phyloP scores from a whole-genome alignment of 73 alveolate species.

The Breviolum minutum region DNA sequence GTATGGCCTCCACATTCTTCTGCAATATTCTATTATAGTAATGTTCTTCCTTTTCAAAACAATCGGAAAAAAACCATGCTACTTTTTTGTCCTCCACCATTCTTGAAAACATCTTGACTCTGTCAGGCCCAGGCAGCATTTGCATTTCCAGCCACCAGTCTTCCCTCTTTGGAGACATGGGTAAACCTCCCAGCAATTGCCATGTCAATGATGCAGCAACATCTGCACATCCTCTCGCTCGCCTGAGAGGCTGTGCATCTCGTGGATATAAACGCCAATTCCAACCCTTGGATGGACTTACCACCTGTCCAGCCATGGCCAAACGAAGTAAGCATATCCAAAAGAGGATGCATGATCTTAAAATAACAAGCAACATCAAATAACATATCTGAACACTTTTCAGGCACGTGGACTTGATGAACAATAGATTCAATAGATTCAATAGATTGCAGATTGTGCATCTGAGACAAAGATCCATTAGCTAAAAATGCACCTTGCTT shows the following conservation, averaged over 20 bases:
- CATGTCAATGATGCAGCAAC: neutral
- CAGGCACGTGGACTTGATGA: no score
- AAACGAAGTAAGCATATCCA: neutral
- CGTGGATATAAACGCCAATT: constrained; percentile 80
- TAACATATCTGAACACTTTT: no score
- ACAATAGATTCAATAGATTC: no score
- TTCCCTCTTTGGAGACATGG: constrained; percentile 83
- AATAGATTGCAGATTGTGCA: no score
- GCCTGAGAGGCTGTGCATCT: constrained; percentile 83
- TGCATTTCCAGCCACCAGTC: constrained; percentile 20
- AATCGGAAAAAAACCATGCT: neutral
- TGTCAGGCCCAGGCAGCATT: neutral
- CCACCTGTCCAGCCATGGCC: constrained; percentile 37
- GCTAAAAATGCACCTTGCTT: no score
- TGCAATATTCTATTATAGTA: no score
- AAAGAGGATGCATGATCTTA: neutral
- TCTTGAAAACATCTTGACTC: neutral
- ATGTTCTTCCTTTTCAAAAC: neutral
- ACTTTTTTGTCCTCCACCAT: neutral
- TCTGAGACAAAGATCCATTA: no score
- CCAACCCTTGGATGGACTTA: constrained; percentile 51
- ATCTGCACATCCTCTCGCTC: neutral
- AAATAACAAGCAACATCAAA: neutral
- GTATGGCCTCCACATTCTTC: neutral
- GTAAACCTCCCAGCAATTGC: constrained; percentile 27